Evolutionary conservation across 2,329 filamentous ascomycete genomes (phyloP).

Genomic region (Xylaria multiplex): DNA sequence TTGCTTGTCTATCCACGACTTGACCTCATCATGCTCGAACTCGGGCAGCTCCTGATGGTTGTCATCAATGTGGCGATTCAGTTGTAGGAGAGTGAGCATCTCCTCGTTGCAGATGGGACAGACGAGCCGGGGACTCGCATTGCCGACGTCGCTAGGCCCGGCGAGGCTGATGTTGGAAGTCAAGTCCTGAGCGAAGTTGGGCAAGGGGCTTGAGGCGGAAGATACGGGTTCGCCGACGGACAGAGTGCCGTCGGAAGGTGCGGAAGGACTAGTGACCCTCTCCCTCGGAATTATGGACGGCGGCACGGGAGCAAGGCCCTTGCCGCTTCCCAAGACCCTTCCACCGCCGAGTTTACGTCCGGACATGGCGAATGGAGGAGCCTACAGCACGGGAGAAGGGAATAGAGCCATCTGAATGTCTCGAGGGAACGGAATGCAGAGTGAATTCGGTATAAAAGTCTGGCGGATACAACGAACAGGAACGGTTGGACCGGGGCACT

Average conservation of each 20-base stretch:
- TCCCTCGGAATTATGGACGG: slow-evolving; percentile 53
- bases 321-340: slow-evolving; percentile 87
- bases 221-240: slow-evolving; percentile 76
- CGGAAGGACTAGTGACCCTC: slow-evolving; percentile 60
- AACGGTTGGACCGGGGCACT: neutral
- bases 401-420: slow-evolving; percentile 30
- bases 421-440: neutral
- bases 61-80: slow-evolving; percentile 90
- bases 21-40: slow-evolving; percentile 90
- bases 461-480: neutral
- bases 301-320: slow-evolving; percentile 76
- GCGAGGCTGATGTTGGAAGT: slow-evolving; percentile 80
- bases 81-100: slow-evolving; percentile 93
- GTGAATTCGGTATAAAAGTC: neutral
- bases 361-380: slow-evolving; percentile 68
- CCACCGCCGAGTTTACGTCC: slow-evolving; percentile 90
- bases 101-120: slow-evolving; percentile 99
- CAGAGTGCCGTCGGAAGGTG: slow-evolving; percentile 75
- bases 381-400: slow-evolving; percentile 22
- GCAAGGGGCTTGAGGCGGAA: slow-evolving; percentile 68
- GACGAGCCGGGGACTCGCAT: slow-evolving; percentile 74
- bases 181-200: slow-evolving; percentile 80
- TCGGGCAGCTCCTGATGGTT: slow-evolving; percentile 89
- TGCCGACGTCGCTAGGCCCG: slow-evolving; percentile 62
- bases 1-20: slow-evolving; percentile 96